These are phyloP conservation scores for Leccinum broughii DNA, from an alignment of 768 basidiomycete species.

Conservation along the genomic window DNA sequence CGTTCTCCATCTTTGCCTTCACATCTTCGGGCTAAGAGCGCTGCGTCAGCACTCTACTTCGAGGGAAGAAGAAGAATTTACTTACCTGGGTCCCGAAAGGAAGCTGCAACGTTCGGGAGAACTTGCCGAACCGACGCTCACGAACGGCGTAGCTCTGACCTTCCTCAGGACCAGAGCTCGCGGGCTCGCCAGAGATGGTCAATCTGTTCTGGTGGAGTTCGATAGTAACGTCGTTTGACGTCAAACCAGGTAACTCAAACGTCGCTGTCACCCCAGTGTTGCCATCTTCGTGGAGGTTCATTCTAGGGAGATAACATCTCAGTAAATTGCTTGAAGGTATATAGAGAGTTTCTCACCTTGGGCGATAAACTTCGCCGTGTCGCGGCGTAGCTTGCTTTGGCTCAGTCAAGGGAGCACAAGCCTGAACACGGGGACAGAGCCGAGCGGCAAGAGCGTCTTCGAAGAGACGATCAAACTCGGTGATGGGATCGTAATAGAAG, in stretches of 20 bases:
- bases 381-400: background rate
- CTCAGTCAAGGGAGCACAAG: background rate
- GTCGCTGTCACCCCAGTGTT: conserved; percentile 47
- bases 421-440: conserved; percentile 1
- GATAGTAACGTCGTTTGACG: conserved; percentile 47
- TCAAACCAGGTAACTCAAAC: conserved; percentile 58
- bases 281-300: conserved; percentile 50
- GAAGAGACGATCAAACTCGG: conserved; percentile 10
- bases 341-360: conserved; percentile 18
- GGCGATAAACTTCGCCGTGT: conserved; percentile 4
- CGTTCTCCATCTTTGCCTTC: conserved; percentile 46
- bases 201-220: conserved; percentile 48
- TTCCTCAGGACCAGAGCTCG: conserved; percentile 32
- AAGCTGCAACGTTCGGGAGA: background rate
- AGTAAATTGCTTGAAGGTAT: background rate
- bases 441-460: conserved; percentile 26
- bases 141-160: conserved; percentile 36
- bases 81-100: background rate
- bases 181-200: conserved; percentile 47
- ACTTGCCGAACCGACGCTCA: background rate
- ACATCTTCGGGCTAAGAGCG: conserved; percentile 39
- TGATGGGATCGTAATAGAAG: conserved; percentile 7
- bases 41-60: background rate
- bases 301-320: conserved; percentile 19
- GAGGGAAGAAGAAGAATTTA: background rate